Evolutionary conservation across 1,284 basidiomycete genomes (phyloP).

Genomic region (Wolfiporia cocos): DNA sequence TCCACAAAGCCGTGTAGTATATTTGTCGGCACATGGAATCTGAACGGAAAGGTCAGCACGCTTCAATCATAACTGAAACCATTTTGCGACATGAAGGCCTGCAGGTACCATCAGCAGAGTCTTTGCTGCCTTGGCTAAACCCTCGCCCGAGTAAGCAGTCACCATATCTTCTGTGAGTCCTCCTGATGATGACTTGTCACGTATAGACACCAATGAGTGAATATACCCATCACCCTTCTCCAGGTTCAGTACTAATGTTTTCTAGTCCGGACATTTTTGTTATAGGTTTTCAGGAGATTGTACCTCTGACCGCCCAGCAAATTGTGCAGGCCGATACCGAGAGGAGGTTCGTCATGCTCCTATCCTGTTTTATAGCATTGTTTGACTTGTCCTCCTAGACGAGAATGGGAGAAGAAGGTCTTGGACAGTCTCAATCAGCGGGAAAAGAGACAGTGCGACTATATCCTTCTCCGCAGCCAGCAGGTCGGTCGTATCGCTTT

Average conservation of each 20-base stretch:
- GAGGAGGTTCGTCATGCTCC: constrained; percentile 52
- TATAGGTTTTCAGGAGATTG: constrained; percentile 97
- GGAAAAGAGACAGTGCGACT: constrained; percentile 63
- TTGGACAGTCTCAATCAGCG: constrained; percentile 72
- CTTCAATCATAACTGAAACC: neutral
- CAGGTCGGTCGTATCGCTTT: constrained; percentile 45
- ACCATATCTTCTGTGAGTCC: neutral
- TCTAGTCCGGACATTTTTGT: constrained; percentile 83
- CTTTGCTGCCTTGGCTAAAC: constrained; percentile 87
- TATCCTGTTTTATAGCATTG: neutral
- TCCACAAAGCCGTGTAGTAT: constrained; percentile 67
- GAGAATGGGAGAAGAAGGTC: constrained; percentile 83
- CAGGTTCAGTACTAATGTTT: constrained; percentile 1
- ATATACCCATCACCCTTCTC: too few relatives aligned
- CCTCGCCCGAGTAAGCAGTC: constrained; percentile 61
- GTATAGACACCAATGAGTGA: too few relatives aligned
- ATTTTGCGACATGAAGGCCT: neutral
- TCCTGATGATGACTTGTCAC: constrained; percentile 8
- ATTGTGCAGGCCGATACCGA: constrained; percentile 96
- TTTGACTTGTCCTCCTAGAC: constrained; percentile 37
- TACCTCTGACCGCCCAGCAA: constrained; percentile 94
- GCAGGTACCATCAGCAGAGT: constrained; percentile 69
- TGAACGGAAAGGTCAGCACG: constrained; percentile 76
- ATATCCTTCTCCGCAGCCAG: constrained; percentile 87
- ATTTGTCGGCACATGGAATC: constrained; percentile 93